These are phyloP conservation scores for Pseudonitzschia multiseries DNA, from an alignment of 108 stramenopile genomes.

Conservation along the genomic window DNA sequence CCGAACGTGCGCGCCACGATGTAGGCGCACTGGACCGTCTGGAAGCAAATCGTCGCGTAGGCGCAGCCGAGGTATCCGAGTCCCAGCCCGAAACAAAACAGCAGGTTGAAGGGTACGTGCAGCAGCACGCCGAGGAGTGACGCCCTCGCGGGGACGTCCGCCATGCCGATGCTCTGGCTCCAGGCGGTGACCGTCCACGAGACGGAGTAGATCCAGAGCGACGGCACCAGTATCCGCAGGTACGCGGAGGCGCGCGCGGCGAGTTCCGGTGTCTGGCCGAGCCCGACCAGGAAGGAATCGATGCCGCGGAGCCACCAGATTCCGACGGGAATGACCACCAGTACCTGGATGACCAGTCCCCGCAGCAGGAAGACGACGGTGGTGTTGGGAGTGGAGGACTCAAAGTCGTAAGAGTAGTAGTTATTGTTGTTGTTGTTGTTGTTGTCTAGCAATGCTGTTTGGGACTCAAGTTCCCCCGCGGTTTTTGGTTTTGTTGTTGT, in stretches of 20 bases:
- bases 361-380: slow-evolving; percentile 54
- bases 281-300: slow-evolving; percentile 30
- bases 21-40: slow-evolving; percentile 45
- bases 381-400: slow-evolving; percentile 15
- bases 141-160: slow-evolving; percentile 52
- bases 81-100: slow-evolving; percentile 50
- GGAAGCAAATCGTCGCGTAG: slow-evolving; percentile 46
- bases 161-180: slow-evolving; percentile 58
- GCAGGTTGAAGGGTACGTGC: slow-evolving; percentile 60
- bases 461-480: background rate
- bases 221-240: slow-evolving; percentile 43
- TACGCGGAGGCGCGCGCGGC: slow-evolving; percentile 50
- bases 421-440: background rate
- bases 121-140: slow-evolving; percentile 34
- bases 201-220: slow-evolving; percentile 52
- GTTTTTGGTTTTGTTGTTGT: background rate
- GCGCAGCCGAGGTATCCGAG: slow-evolving; percentile 62
- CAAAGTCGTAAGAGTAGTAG: background rate
- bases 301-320: slow-evolving; percentile 59
- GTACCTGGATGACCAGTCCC: slow-evolving; percentile 49
- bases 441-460: background rate
- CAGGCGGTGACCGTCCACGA: slow-evolving; percentile 60
- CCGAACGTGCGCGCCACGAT: slow-evolving; percentile 37
- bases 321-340: slow-evolving; percentile 51
- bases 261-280: slow-evolving; percentile 53